These are phyloP conservation scores for Agrocybe praecox DNA, from an alignment of 768 basidiomycete species.

Conservation along the genomic window DNA sequence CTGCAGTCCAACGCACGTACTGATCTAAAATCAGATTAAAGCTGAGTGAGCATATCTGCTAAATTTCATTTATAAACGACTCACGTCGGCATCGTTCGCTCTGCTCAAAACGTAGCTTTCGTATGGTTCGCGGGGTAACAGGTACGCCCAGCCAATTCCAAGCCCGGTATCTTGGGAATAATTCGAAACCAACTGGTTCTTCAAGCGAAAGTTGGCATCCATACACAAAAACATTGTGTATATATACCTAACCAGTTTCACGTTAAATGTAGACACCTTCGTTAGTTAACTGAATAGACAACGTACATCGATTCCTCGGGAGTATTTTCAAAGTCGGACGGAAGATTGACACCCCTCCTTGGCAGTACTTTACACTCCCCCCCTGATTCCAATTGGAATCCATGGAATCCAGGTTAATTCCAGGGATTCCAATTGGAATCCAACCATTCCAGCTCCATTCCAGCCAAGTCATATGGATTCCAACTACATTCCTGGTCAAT, in stretches of 20 bases:
- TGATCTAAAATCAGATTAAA: not conserved
- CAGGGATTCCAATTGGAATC: too few species aligned
- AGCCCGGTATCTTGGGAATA: slow-evolving; percentile 2
- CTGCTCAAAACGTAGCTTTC: not conserved
- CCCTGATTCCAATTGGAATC: too few species aligned
- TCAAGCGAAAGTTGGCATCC: not conserved
- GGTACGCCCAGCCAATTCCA: slow-evolving; percentile 1
- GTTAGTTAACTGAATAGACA: too few species aligned
- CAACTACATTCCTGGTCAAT: too few species aligned
- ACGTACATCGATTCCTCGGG: not conserved
- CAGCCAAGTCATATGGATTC: too few species aligned
- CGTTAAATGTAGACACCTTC: too few species aligned
- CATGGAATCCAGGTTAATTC: too few species aligned
- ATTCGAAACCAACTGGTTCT: slow-evolving; percentile 1
- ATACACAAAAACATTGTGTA: not conserved
- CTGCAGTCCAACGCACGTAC: slow-evolving; percentile 4
- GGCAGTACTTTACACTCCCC: too few species aligned
- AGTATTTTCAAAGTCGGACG: not conserved
- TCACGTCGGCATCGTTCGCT: slow-evolving; percentile 1
- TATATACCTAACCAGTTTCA: not conserved
- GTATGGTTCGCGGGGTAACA: not conserved
- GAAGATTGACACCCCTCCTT: not conserved
- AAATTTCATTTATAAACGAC: not conserved
- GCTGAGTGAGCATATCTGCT: not conserved
- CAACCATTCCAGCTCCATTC: too few species aligned